Percentiles rank a stretch among this genome's conserved stretches.
Conservation (phyloP, 441 rosid species). For the Adansonia rubrostipa region DNA sequence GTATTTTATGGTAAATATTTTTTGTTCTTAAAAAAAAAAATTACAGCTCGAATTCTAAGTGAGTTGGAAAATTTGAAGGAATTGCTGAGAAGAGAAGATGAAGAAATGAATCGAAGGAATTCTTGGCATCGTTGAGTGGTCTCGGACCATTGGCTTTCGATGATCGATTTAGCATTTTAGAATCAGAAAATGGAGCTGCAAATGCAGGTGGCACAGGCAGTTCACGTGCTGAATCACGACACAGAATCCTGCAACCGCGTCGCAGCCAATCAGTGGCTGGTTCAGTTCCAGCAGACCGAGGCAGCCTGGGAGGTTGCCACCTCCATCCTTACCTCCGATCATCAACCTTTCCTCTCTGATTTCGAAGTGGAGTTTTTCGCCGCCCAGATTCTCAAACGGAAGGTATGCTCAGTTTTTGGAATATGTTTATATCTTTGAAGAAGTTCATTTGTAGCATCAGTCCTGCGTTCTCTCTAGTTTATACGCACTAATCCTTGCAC, state of each 20-base stretch:
- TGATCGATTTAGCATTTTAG: slow-evolving; percentile 15
- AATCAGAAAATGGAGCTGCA: slow-evolving; percentile 66
- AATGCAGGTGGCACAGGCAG: slow-evolving; percentile 92
- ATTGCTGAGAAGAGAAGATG: slow-evolving; percentile 7
- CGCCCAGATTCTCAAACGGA: slow-evolving; percentile 93
- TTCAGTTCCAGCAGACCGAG: slow-evolving; percentile 85
- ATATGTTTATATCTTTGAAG: background rate
- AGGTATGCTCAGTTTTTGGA: slow-evolving; percentile 46
- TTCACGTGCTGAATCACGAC: slow-evolving; percentile 89
- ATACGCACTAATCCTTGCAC: background rate
- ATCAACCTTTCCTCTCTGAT: slow-evolving; percentile 49
- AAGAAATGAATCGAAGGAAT: slow-evolving; percentile 22
- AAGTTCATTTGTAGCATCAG: background rate
- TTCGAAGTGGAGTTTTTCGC: slow-evolving; percentile 92
- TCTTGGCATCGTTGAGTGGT: slow-evolving; percentile 7
- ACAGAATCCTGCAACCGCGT: slow-evolving; percentile 84
- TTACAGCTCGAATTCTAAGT: background rate
- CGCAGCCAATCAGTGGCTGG: slow-evolving; percentile 98
- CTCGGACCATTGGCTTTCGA: slow-evolving; percentile 9
- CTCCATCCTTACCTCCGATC: slow-evolving; percentile 83
- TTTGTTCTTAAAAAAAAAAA: background rate
- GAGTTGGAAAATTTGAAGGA: background rate
- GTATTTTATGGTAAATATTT: background rate
- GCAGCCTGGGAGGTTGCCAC: slow-evolving; percentile 92
- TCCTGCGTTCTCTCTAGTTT: background rate